phyloP scores from a whole-genome alignment of 176 grass and related monocot genomes.

The Pontederia crassipes region DNA sequence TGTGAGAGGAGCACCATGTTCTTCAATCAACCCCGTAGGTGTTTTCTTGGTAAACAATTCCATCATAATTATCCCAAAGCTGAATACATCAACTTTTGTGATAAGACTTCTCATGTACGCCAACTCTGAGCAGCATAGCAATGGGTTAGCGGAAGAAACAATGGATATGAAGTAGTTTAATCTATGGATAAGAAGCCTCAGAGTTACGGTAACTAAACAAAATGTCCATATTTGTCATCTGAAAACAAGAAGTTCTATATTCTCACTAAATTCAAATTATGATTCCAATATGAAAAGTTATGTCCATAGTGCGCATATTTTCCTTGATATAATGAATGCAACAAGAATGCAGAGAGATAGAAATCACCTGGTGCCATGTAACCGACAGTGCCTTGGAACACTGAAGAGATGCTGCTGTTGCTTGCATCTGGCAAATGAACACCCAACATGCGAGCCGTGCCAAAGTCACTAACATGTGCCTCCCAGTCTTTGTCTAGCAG shows the following conservation, averaged over 20 bases:
- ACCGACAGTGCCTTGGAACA: constrained; percentile 72
- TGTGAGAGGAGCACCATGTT: constrained; percentile 37
- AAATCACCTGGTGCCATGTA: constrained; percentile 86
- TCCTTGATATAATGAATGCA: no score
- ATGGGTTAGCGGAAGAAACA: no score
- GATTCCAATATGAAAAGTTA: no score
- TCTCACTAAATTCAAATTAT: no score
- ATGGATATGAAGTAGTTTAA: no score
- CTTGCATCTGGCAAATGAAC: constrained; percentile 34
- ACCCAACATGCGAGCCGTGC: constrained; percentile 66
- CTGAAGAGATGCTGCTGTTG: constrained; percentile 48
- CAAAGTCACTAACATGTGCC: constrained; percentile 66
- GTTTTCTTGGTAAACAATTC: constrained; percentile 62
- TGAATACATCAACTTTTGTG: constrained; percentile 83
- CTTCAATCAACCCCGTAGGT: constrained; percentile 51
- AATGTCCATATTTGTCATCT: no score
- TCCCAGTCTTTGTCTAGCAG: constrained; percentile 65
- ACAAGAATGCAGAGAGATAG: neutral
- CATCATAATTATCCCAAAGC: constrained; percentile 75
- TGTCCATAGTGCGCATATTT: no score
- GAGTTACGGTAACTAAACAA: no score
- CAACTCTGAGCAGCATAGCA: constrained; percentile 37
- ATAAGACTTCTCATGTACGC: constrained; percentile 64
- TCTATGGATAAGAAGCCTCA: no score
- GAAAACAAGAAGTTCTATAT: no score